Base-by-base conservation (phyloP, 225 moss, liverwort and hornwort species). In the Pseudisothecium myosuroides region DNA sequence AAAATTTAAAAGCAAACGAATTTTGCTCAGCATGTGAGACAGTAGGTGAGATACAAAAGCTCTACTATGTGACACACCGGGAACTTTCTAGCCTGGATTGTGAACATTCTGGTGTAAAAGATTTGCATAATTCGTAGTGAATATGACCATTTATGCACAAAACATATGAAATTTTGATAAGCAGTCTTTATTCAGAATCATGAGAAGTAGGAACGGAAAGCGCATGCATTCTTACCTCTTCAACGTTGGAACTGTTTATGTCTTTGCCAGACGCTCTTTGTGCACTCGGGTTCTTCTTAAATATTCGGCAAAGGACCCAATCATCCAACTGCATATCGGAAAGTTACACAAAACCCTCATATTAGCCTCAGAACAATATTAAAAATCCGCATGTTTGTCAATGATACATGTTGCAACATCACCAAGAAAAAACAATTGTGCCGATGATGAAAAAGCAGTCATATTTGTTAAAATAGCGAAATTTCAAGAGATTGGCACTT, bases 241-340 rank as follows among this genome's bases (percentile, higher is more conserved):
- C 96, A 19, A 98, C 97, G 87, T 94, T 94, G n/a, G 95, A 93
- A 78, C 89, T 95, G 61, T 92, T 91, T 7, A 89, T 81, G 85
- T 94, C 97, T 91, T 95, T 97, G 73, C 94, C 96, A 55, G 93
- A 62, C 49, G 68, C 91, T 81, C 95, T 90, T 90, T 94, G 98
- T 45, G 92, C 95, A 87, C 91, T 96, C 7, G 97, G 95, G 89
- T 89, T 95, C 91, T 99, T 99, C 92, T 96, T 99, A 91, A 97
- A 94, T 82, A 99, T 97, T 71, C 98, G 93, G 92, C 98, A 99
- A 72, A 99, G 94, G 24, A 99, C 98, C 98, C 98, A 99, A 89
- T 99, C 98, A 90, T 99, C 98, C 88, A 99, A 91, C 98, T 99
- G 97, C 96, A 68, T 34, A 36, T 52, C 28, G 55, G 32, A 45